Evolutionary conservation across 179 eudicot species (phyloP).

Genomic region (Drosera spatulata): DNA sequence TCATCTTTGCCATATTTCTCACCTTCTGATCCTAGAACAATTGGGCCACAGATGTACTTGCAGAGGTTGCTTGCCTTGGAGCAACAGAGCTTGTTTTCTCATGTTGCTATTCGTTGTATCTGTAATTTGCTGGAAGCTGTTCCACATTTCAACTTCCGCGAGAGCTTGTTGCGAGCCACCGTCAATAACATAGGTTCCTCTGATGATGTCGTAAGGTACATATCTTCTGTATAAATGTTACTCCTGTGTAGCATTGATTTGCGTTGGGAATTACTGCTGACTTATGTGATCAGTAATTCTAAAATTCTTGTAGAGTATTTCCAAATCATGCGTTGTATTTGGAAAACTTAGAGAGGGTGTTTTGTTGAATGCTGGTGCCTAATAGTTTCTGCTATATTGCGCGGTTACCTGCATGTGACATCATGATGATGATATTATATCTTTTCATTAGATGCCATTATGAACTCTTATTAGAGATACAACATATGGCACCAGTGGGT

Average conservation of each 20-base stretch:
- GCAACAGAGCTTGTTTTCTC: conserved; percentile 32
- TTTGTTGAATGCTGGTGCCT: no score
- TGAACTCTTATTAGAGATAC: no score
- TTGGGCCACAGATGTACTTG: conserved; percentile 48
- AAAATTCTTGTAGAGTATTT: no score
- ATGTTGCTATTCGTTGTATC: conserved; percentile 69
- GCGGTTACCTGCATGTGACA: no score
- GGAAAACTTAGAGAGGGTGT: no score
- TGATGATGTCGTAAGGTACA: conserved; percentile 78
- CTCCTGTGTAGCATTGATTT: no score
- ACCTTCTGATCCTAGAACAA: neutral
- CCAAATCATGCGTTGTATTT: no score
- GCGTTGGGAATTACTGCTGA: neutral
- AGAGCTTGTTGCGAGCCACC: conserved; percentile 58
- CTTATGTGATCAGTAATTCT: neutral
- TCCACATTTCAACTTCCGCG: conserved; percentile 90
- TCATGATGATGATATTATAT: no score
- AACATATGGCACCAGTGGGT: no score
- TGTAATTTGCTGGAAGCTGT: conserved; percentile 78
- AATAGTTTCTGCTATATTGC: no score
- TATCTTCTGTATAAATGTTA: neutral
- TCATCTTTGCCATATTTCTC: neutral
- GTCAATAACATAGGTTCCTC: conserved; percentile 59
- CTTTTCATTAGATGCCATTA: no score
- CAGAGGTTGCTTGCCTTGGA: conserved; percentile 57